Evolutionary conservation across 805 yeast species (phyloP).

Genomic region (Saturnispora ahearnii): DNA sequence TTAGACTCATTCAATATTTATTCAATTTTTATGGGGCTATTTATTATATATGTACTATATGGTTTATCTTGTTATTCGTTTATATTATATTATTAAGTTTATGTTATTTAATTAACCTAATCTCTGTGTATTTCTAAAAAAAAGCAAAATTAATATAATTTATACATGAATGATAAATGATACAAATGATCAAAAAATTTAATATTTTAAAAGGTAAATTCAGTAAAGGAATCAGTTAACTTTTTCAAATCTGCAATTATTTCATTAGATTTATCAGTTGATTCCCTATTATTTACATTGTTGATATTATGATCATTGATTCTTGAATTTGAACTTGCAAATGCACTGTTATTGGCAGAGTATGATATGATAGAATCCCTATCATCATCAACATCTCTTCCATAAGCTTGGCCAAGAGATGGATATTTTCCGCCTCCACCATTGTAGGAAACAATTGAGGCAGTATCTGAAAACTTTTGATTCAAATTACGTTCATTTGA

Average conservation of each 20-base stretch:
- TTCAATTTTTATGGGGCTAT: not conserved
- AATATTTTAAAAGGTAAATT: slow-evolving; percentile 4
- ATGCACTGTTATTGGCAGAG: slow-evolving; percentile 2
- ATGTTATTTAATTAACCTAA: not conserved
- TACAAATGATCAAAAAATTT: not conserved
- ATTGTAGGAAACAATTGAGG: slow-evolving; percentile 31
- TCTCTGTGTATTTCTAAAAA: too few relatives aligned
- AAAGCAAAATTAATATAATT: not conserved
- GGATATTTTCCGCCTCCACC: slow-evolving; percentile 13
- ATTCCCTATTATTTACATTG: not conserved
- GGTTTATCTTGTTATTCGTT: not conserved
- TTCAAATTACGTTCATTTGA: slow-evolving; percentile 3
- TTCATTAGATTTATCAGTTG: slow-evolving; percentile 9
- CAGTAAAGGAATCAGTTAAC: slow-evolving; percentile 33
- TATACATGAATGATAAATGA: slow-evolving; percentile 10
- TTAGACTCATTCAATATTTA: not conserved
- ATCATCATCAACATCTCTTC: slow-evolving; percentile 8
- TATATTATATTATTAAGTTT: not conserved
- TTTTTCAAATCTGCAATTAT: slow-evolving; percentile 26
- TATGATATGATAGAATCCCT: slow-evolving; percentile 4
- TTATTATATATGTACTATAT: not conserved
- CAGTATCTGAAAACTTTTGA: slow-evolving; percentile 29
- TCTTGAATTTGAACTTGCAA: slow-evolving; percentile 4
- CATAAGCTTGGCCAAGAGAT: slow-evolving; percentile 6
- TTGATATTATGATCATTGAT: slow-evolving; percentile 1